phyloP scores from a whole-genome alignment of 2,329 filamentous ascomycete species.

The Samsoniella hepiali region DNA sequence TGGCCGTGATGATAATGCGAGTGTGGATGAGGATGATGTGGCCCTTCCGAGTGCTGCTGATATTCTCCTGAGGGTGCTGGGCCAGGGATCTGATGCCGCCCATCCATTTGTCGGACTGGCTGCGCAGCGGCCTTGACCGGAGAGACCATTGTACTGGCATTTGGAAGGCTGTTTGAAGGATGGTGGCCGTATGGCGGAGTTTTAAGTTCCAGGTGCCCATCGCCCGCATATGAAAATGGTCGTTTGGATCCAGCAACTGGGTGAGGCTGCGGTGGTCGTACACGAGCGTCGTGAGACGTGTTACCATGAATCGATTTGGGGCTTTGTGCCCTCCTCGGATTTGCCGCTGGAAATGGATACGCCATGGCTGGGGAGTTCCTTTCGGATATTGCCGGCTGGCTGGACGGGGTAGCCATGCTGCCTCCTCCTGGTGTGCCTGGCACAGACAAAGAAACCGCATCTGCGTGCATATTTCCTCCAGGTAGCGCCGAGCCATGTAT shows the following conservation, averaged over 20 bases:
- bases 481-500: conserved; percentile 24
- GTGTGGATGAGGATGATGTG: conserved; percentile 18
- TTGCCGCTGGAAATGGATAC: conserved; percentile 32
- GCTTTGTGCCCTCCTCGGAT: conserved; percentile 31
- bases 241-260: conserved; percentile 32
- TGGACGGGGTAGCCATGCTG: conserved; percentile 26
- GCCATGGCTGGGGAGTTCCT: conserved; percentile 31
- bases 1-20: conserved; percentile 18
- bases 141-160: conserved; percentile 2
- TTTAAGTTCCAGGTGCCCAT: conserved; percentile 5
- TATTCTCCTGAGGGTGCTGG: neutral
- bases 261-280: conserved; percentile 23
- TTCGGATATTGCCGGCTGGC: conserved; percentile 30
- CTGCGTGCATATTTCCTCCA: conserved; percentile 27
- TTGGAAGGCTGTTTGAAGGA: conserved; percentile 14
- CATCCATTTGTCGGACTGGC: conserved; percentile 10
- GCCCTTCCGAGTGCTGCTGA: neutral
- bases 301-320: conserved; percentile 30
- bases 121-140: neutral
- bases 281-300: conserved; percentile 26
- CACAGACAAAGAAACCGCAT: conserved; percentile 33
- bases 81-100: neutral
- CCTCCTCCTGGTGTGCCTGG: conserved; percentile 31
- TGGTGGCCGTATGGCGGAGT: conserved; percentile 1
- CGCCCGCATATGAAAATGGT: conserved; percentile 24